Evolutionary conservation across 768 basidiomycete species (phyloP), one percentile per base, ranked within the genome.

Genomic region (Mycena amicta): DNA sequence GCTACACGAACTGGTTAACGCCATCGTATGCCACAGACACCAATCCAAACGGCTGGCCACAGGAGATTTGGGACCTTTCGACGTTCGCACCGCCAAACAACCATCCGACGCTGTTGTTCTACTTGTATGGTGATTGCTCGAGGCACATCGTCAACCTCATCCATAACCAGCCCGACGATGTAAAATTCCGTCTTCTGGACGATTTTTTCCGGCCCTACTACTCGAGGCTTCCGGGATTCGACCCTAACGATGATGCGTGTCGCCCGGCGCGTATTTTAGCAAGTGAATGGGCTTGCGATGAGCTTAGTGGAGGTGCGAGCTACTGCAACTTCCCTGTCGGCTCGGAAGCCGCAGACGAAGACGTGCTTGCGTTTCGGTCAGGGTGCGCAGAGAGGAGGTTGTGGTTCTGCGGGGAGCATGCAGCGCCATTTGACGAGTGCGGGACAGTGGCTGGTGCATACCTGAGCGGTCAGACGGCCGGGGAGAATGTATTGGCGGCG

Each of bases 331-430:
- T 66, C 46, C 65, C 61, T n/a, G 59, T 51, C 5, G 59, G 65
- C 22, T 31, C 62, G 28, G 59, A 61, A 28, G 56, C 53, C 25
- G 65, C 65, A 46, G 59, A 66, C 47, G 54, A 56, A 53, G 61
- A 66, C 26, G 61, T 66, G n/a, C 54, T 58, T 45, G 60, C 61
- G 8, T 59, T 66, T 33, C 52, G 61, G 27, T 30, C 31, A 13
- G 61, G 65, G n/a, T 63, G 61, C 30, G 31, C 28, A 1, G 65
- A 60, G 31, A 52, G 59, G 30, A 55, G 56, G 18, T 31, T 66
- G 39, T 66, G 61, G 65, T 63, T 66, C 49, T 66, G 65, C 41
- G 65, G 64, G 15, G 64, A 65, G 50, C 61, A 65, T 46, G 61
- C 64, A 18, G 57, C 61, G 16, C 64, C 64, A 25, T 65, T 65